Conservation (phyloP, 2,329 filamentous ascomycete genomes). For the Dothiorella sarmentorum region DNA sequence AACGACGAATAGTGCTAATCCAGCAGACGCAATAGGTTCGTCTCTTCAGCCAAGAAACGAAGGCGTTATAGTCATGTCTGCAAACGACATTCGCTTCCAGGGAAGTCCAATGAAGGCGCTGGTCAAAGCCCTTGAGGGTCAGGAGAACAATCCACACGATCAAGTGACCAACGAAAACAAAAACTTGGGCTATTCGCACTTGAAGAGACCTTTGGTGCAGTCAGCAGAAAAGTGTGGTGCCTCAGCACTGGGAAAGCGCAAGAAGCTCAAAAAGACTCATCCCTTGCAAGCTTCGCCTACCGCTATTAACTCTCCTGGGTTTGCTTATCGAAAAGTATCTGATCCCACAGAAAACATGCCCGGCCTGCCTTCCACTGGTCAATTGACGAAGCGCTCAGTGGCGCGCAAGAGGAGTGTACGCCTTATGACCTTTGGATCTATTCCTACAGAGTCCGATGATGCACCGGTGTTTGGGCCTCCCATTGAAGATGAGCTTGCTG, state of each 20-base stretch:
- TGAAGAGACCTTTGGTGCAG: neutral
- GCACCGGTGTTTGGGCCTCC: no score
- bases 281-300: constrained; percentile 26
- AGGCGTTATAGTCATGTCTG: neutral
- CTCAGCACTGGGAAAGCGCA: neutral
- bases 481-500: neutral
- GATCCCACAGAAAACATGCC: neutral
- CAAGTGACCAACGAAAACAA: neutral
- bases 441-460: neutral
- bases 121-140: neutral
- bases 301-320: constrained; percentile 27
- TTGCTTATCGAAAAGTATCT: constrained; percentile 27
- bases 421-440: constrained; percentile 24
- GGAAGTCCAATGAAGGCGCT: neutral
- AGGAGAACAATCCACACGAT: neutral
- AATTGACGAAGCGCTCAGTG: neutral
- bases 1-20: neutral
- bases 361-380: neutral
- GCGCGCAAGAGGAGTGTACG: constrained; percentile 20
- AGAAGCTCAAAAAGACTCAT: constrained; percentile 14
- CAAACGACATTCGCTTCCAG: neutral
- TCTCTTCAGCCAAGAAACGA: neutral
- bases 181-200: neutral
- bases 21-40: neutral
- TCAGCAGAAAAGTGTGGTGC: neutral